Evolutionary conservation across 352 stramenopile genomes (phyloP), one percentile per base, ranked within the genome.

Genomic region (Achlya hypogyna): DNA sequence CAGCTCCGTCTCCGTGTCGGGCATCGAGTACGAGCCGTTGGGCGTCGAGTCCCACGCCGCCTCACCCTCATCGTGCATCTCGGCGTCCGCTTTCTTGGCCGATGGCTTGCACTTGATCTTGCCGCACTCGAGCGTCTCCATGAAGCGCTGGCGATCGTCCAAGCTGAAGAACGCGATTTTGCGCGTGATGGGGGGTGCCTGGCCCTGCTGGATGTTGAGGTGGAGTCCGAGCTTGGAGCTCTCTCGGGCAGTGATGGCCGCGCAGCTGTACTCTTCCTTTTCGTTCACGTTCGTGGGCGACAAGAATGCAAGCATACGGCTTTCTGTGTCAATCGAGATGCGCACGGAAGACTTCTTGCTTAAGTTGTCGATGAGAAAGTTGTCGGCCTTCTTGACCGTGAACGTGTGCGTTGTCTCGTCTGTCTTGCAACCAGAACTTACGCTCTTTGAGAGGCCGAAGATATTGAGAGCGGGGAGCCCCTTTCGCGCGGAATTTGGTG

Each of bases 301-400:
- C 2, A 91, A 56, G 29, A 95, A 91, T 64, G 76, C 88, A n/a
- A 95, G 75, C 79, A 90, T 93, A 20, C 86, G 81, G 40, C 82
- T 74, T 8, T 92, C 79, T n/a, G 86, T 83, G 63, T 93, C 86
- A 22, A 95, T 83, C 62, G 90, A 80, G 5, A 95, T 64, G 69
- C 89, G 84, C 54, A 95, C 89, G 49, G 82, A 89, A 18, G 86
- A 78, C 31, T 87, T 86, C 65, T 92, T 91, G 70, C 79, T 89
- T 22, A 82, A 82, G 5, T 93, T 69, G 53, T 91, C 89, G 70
- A 91, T 81, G 22, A 95, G 63, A 53, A 95, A 77, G 47, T 77
- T 89, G 72, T 95, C 86, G 8, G 79, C 85, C 60, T 95, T 95
- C 67, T 88, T 88, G 58, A 93, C 86, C 23, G 86, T 93, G 64